These are phyloP conservation scores for Coelastrella sp. DNA, from an alignment of 139 green algal species.

Conservation along the genomic window DNA sequence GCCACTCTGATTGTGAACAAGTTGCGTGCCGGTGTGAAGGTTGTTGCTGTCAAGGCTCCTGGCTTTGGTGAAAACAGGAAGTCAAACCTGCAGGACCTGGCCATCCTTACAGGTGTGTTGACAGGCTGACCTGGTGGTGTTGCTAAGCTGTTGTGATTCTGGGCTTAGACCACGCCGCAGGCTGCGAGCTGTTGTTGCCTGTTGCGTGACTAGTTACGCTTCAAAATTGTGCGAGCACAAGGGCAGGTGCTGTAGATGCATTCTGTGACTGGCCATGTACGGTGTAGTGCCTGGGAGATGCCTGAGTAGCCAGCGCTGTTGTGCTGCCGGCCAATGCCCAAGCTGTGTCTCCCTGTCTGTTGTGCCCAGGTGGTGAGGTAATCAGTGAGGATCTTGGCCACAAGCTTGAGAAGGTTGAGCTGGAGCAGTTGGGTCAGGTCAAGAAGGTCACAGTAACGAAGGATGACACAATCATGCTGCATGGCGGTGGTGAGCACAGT, in stretches of 20 bases:
- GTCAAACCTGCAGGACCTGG: conserved; percentile 98
- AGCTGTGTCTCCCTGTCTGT: background rate
- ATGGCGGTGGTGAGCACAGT: conserved; percentile 82
- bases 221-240: no score
- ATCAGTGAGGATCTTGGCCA: conserved; percentile 94
- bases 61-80: conserved; percentile 99
- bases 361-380: conserved; percentile 68
- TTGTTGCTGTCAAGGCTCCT: conserved; percentile 96
- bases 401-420: conserved; percentile 95
- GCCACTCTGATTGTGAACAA: conserved; percentile 99
- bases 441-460: conserved; percentile 92
- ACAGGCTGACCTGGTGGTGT: background rate
- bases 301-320: no score
- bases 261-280: no score
- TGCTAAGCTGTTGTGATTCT: background rate
- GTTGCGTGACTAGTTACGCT: no score
- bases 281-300: no score
- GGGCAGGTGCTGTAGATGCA: no score
- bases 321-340: no score
- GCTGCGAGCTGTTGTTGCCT: no score
- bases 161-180: no score
- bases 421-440: conserved; percentile 85
- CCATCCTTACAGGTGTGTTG: conserved; percentile 87
- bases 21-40: conserved; percentile 93
- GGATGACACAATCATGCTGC: conserved; percentile 99